Evolutionary conservation across 768 basidiomycete species (phyloP), one percentile per base, ranked within the genome.

Genomic region (Leccinum variicolor): DNA sequence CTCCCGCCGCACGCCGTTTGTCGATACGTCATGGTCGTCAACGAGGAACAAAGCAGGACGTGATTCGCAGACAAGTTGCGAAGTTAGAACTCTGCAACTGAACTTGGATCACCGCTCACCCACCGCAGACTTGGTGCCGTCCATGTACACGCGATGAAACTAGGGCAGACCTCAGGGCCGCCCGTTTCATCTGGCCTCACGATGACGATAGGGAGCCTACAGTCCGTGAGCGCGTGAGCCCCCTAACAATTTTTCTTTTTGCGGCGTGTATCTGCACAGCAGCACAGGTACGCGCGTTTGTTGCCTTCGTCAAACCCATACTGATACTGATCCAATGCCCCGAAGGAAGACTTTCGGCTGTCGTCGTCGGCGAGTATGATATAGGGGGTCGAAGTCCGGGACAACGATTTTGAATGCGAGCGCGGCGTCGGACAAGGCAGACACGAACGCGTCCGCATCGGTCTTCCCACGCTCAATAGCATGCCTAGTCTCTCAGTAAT

Each of bases 1-100:
- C 45, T 58, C 41, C 28, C 56, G 41, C 46, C 50, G 25, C 19
- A 23, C 45, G 10, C 29, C 29, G 4, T 31, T 31, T 11, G 29
- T 31, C 29, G 11, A 31, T 11, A 31, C 29, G 29, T 31, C 1
- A 31, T 11, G 54, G 93, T 96, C 52, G 97, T 93, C 34, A 91
- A 91, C 63, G 92, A 99, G 72, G 91, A 7, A 95, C 94, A 0
- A 96, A 98, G 69, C 97, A 99, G 69, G 97, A 98, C 65, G 81
- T 3, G 34, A 36, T 36, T 98, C 14, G 87, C 84, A 45, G 97
- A 99, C 77, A 91, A 94, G 69, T 99, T 98, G 72, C 56, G 94
- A 97, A 72, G 94, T 99, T 60, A 96, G 96, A 81, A 98, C 98
- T 76, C 77, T 98, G 52, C 95, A 97, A 73, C 83, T 99, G 68